Percentiles rank a stretch among this genome's conserved stretches.
phyloP scores from a whole-genome alignment of 345 rosid species.

The Cochlearia excelsa region DNA sequence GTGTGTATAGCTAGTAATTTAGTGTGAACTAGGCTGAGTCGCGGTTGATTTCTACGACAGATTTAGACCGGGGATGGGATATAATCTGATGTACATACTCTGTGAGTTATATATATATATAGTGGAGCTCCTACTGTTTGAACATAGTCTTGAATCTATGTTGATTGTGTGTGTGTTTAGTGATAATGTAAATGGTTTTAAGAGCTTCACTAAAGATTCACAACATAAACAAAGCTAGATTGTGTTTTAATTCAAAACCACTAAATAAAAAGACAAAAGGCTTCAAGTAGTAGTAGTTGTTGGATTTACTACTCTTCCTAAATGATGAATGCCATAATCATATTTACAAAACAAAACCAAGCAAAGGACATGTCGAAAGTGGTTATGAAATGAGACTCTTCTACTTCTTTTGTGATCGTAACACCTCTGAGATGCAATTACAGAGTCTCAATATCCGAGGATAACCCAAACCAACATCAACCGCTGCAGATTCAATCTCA shows the following conservation, averaged over 20 bases:
- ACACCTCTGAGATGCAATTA: constrained; percentile 23
- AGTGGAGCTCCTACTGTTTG: constrained; percentile 19
- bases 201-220: too few species aligned
- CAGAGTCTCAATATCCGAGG: constrained; percentile 37
- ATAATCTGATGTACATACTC: constrained; percentile 28
- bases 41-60: constrained; percentile 23
- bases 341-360: constrained; percentile 12
- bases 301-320: neutral
- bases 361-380: too few species aligned
- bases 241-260: too few species aligned
- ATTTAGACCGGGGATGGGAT: constrained; percentile 35
- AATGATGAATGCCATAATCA: neutral
- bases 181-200: too few species aligned
- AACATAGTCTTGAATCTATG: constrained; percentile 12
- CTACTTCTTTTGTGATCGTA: constrained; percentile 20
- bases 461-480: constrained; percentile 21
- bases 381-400: constrained; percentile 14
- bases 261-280: too few species aligned
- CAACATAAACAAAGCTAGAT: too few species aligned
- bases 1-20: constrained; percentile 27
- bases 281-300: too few species aligned
- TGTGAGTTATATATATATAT: constrained; percentile 30
- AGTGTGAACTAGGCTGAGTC: constrained; percentile 34
- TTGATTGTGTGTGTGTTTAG: constrained; percentile 2
- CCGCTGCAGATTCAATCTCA: constrained; percentile 23